Conservation (phyloP, 148 eudicot species). For the Camellia granthamiana region DNA sequence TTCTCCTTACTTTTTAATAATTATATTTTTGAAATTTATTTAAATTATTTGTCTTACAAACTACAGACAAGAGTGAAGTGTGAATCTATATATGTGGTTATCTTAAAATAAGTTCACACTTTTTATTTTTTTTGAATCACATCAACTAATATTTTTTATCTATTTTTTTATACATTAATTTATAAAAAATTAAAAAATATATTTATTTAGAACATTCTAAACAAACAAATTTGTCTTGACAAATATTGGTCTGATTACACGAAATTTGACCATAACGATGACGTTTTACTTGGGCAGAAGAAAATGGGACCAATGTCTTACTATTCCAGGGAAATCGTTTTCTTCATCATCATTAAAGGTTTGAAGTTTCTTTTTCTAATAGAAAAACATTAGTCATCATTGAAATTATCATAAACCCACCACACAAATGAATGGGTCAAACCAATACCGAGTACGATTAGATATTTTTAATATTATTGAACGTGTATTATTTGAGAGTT, state of each 20-base stretch:
- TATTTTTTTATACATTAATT: no score
- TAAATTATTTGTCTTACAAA: no score
- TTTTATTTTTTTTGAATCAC: no score
- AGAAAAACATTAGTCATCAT: not conserved
- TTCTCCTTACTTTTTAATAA: no score
- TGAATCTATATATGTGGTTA: no score
- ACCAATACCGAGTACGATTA: not conserved
- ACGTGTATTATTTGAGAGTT: not conserved
- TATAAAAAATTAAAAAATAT: not conserved
- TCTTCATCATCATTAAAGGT: slow-evolving; percentile 8
- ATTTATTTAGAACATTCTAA: not conserved
- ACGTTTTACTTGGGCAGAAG: slow-evolving; percentile 24
- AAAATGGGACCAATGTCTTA: slow-evolving; percentile 15
- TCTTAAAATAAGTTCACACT: no score
- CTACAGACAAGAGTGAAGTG: not conserved
- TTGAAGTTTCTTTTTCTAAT: not conserved
- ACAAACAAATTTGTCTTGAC: not conserved
- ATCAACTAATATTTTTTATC: no score
- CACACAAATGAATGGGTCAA: not conserved
- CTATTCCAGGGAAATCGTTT: slow-evolving; percentile 18
- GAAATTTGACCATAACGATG: slow-evolving; percentile 18
- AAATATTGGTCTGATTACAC: not conserved
- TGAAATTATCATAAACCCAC: not conserved
- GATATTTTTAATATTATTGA: not conserved
- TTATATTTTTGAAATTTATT: no score